These are phyloP conservation scores for Phytopythium vexans DNA, from an alignment of 352 stramenopile genomes.

Conservation along the genomic window DNA sequence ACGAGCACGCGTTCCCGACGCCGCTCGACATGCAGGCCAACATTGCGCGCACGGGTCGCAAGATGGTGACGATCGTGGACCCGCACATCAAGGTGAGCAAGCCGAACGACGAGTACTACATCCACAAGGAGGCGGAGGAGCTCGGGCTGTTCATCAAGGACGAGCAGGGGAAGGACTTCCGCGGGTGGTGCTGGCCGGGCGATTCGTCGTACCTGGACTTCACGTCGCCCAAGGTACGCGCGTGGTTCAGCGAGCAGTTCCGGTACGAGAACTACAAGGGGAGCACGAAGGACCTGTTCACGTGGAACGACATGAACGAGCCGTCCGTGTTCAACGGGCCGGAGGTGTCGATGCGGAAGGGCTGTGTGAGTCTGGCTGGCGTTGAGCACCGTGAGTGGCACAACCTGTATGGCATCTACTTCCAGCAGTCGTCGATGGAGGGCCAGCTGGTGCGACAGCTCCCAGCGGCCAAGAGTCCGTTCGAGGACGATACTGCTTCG, in stretches of 20 bases:
- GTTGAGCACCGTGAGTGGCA: slow-evolving; percentile 99
- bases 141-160: slow-evolving; percentile 97
- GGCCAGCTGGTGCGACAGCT: slow-evolving; percentile 84
- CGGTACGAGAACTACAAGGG: slow-evolving; percentile 93
- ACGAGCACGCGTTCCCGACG: slow-evolving; percentile 94
- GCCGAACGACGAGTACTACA: slow-evolving; percentile 86
- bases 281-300: slow-evolving; percentile 93
- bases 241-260: slow-evolving; percentile 97
- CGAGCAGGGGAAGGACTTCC: slow-evolving; percentile 95
- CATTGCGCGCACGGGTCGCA: slow-evolving; percentile 88
- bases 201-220: slow-evolving; percentile 98
- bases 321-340: slow-evolving; percentile 99
- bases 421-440: slow-evolving; percentile 95
- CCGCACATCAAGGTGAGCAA: slow-evolving; percentile 98
- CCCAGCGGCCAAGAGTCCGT: slow-evolving; percentile 10
- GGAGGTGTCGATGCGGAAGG: slow-evolving; percentile 98
- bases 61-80: slow-evolving; percentile 99
- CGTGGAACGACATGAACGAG: slow-evolving; percentile 99
- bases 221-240: slow-evolving; percentile 89
- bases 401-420: slow-evolving; percentile 99
- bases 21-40: slow-evolving; percentile 94
- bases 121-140: slow-evolving; percentile 79
- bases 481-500: slow-evolving; percentile 31
- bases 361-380: slow-evolving; percentile 87
- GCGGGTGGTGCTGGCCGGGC: slow-evolving; percentile 99